phyloP scores from a whole-genome alignment of 2,329 filamentous ascomycete genomes.

The Aspergillus texensis region DNA sequence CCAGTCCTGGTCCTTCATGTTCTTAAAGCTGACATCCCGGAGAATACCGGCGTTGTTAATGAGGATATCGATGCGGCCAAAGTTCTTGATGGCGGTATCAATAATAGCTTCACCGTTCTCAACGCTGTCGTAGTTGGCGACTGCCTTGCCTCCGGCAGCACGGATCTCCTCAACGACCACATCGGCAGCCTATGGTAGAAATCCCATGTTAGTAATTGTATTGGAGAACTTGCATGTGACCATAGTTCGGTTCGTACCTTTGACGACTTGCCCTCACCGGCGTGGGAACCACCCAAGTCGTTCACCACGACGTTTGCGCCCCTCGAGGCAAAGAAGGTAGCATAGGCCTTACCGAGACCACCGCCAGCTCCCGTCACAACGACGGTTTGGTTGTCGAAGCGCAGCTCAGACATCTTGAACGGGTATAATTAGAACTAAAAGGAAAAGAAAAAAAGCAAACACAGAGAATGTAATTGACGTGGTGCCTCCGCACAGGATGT shows the following conservation, averaged over 20 bases:
- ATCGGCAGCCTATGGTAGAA: conserved; percentile 61
- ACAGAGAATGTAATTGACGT: background rate
- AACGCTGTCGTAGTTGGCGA: conserved; percentile 87
- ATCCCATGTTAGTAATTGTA: conserved; percentile 60
- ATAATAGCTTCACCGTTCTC: conserved; percentile 94
- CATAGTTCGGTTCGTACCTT: conserved; percentile 61
- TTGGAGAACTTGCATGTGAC: conserved; percentile 23
- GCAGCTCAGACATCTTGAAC: conserved; percentile 66
- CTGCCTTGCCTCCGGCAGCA: conserved; percentile 87
- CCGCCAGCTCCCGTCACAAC: conserved; percentile 86
- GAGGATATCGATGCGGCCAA: conserved; percentile 80
- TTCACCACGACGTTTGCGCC: conserved; percentile 97
- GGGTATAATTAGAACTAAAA: conserved; percentile 9
- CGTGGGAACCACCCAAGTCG: conserved; percentile 89
- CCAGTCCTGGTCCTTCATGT: conserved; percentile 97
- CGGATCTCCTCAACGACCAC: conserved; percentile 59
- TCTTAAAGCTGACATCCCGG: conserved; percentile 95
- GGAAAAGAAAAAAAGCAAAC: conserved; percentile 9
- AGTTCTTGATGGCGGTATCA: conserved; percentile 57
- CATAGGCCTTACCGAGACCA: conserved; percentile 80
- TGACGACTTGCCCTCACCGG: conserved; percentile 83
- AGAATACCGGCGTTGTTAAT: conserved; percentile 98
- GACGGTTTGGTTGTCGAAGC: conserved; percentile 86
- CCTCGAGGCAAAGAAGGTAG: conserved; percentile 85
- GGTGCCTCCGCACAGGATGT: background rate